Evolutionary conservation across 176 grass and related monocot species (phyloP).

Genomic region (Typha latifolia): DNA sequence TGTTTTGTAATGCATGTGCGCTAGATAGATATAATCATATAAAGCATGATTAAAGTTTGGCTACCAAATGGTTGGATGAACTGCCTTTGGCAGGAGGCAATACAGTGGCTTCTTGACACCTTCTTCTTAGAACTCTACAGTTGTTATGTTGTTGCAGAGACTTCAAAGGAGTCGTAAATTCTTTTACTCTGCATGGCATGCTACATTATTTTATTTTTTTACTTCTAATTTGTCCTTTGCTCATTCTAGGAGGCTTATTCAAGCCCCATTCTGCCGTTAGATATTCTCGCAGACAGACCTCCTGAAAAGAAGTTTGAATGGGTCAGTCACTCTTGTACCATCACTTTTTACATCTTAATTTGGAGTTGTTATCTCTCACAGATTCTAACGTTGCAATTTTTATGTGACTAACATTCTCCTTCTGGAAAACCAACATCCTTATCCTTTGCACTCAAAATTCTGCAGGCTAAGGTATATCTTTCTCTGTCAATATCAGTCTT

Average conservation of each 20-base stretch:
- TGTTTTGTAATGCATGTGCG: not conserved
- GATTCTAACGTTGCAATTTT: conserved; percentile 23
- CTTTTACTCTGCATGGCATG: not conserved
- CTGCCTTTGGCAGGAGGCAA: not conserved
- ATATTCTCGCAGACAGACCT: conserved; percentile 74
- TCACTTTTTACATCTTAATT: conserved; percentile 3
- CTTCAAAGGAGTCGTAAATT: too few relatives aligned
- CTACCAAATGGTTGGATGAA: not conserved
- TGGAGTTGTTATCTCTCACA: not conserved
- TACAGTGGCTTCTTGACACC: not conserved
- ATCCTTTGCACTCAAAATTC: not conserved
- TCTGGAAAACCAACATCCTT: conserved; percentile 4
- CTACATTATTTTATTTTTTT: not conserved
- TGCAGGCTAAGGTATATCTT: conserved; percentile 73
- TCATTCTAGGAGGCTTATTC: conserved; percentile 78
- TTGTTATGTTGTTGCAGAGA: too few relatives aligned
- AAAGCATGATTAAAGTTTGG: not conserved
- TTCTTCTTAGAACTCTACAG: not conserved
- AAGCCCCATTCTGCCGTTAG: conserved; percentile 57
- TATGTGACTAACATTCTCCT: not conserved
- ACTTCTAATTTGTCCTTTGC: conserved; percentile 12
- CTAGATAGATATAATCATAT: not conserved
- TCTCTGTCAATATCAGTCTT: not conserved
- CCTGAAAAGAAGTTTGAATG: conserved; percentile 90
- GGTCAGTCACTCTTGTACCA: conserved; percentile 32